Evolutionary conservation across 2,329 filamentous ascomycete genomes (phyloP).

Genomic region (Pseudohalonectria lignicola): DNA sequence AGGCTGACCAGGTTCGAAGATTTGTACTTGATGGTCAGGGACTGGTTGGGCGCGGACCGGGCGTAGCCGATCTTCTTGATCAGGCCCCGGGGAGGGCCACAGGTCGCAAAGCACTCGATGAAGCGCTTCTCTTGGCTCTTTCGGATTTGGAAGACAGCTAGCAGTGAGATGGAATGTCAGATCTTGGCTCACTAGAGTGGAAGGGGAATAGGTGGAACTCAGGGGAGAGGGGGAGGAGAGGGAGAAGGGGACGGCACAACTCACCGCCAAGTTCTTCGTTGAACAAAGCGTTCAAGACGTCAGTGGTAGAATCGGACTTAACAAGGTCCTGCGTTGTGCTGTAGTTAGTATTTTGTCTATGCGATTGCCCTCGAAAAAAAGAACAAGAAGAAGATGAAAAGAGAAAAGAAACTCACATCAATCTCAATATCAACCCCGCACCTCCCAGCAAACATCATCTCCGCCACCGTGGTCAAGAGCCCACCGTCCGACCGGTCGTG

Average conservation of each 20-base stretch:
- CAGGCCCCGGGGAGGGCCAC: constrained; percentile 69
- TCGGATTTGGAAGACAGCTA: constrained; percentile 79
- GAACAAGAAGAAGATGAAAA: background rate
- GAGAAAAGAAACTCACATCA: constrained; percentile 29
- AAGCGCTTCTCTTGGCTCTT: constrained; percentile 77
- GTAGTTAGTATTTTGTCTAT: too few species aligned
- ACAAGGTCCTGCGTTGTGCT: constrained; percentile 44
- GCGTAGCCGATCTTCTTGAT: constrained; percentile 79
- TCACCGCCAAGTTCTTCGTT: constrained; percentile 80
- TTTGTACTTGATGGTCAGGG: constrained; percentile 64
- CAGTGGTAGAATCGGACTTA: constrained; percentile 48
- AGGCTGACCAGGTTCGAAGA: constrained; percentile 58
- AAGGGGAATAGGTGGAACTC: too few species aligned
- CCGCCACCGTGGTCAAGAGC: constrained; percentile 76
- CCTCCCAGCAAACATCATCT: constrained; percentile 97
- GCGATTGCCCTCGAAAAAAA: too few species aligned
- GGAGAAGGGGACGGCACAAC: too few species aligned
- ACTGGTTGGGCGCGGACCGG: constrained; percentile 57
- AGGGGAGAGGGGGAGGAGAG: too few species aligned
- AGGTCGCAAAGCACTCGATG: constrained; percentile 82
- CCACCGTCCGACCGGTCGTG: constrained; percentile 93
- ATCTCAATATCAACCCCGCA: constrained; percentile 80
- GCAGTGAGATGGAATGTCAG: too few species aligned
- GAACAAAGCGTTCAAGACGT: constrained; percentile 72
- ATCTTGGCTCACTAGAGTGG: too few species aligned